These are phyloP conservation scores for Akanthomyces lecanii DNA, from an alignment of 2,329 filamentous ascomycete genomes.

Conservation along the genomic window DNA sequence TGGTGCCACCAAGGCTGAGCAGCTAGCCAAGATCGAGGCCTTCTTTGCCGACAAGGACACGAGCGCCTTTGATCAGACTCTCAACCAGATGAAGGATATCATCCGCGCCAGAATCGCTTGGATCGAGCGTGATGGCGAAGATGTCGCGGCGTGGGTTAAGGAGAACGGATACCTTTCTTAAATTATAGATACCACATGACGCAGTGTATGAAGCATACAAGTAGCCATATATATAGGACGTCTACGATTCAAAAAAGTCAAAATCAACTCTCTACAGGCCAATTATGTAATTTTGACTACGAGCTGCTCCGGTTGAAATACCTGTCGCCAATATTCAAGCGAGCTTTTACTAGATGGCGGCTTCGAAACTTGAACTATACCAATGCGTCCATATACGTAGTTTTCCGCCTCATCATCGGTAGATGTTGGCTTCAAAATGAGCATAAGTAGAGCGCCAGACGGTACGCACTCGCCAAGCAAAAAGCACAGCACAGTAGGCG, in stretches of 20 bases:
- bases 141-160: constrained; percentile 59
- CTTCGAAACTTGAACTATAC: not conserved
- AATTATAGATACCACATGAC: constrained; percentile 10
- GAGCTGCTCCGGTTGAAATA: too few species aligned
- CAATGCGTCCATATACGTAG: not conserved
- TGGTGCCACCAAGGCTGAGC: constrained; percentile 72
- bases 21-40: constrained; percentile 68
- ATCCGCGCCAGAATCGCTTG: constrained; percentile 81
- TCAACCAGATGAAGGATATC: constrained; percentile 85
- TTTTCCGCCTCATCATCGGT: not conserved
- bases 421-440: not conserved
- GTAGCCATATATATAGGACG: not conserved
- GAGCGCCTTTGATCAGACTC: constrained; percentile 77
- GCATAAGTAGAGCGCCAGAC: constrained; percentile 1
- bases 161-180: constrained; percentile 27
- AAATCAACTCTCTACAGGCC: too few species aligned
- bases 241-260: not conserved
- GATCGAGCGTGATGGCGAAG: constrained; percentile 69
- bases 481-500: constrained; percentile 1
- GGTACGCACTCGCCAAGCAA: constrained; percentile 11
- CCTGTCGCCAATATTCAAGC: not conserved
- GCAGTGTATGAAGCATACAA: not conserved
- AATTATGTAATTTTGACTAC: not conserved
- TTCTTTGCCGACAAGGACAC: constrained; percentile 84
- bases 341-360: not conserved